These are phyloP conservation scores for Coniferiporia sulphurascens DNA, from an alignment of 1,284 basidiomycete genomes.

Conservation along the genomic window DNA sequence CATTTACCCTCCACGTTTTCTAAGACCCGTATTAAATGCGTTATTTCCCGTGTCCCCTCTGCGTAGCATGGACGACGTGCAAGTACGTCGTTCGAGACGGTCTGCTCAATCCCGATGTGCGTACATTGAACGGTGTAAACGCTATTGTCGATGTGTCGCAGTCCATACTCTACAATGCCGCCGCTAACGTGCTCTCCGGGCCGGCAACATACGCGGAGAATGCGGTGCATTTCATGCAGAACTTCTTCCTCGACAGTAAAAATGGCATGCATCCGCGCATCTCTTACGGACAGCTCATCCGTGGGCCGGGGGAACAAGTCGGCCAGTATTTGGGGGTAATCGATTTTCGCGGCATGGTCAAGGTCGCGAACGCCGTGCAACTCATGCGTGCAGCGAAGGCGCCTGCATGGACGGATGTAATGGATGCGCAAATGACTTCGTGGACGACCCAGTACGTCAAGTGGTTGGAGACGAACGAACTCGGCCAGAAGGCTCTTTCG, in stretches of 20 bases:
- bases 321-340: conserved; percentile 60
- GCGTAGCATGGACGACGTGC: conserved; percentile 54
- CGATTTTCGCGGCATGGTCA: conserved; percentile 58
- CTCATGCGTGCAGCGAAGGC: conserved; percentile 47
- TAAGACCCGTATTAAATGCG: not conserved
- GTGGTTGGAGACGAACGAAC: conserved; percentile 51
- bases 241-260: conserved; percentile 54
- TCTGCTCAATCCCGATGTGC: conserved; percentile 60
- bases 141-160: conserved; percentile 52
- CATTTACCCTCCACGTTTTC: conserved; percentile 19
- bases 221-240: conserved; percentile 43
- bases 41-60: not conserved
- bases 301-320: conserved; percentile 50
- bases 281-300: conserved; percentile 59
- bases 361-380: conserved; percentile 54
- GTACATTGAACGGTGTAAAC: conserved; percentile 48
- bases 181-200: conserved; percentile 49
- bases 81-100: conserved; percentile 54
- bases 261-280: conserved; percentile 68
- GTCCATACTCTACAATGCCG: conserved; percentile 55
- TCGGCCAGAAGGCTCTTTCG: conserved; percentile 43
- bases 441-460: conserved; percentile 49
- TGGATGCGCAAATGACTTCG: conserved; percentile 42
- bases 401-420: conserved; percentile 50
- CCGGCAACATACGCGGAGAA: conserved; percentile 34